phyloP scores from a whole-genome alignment of 2,329 filamentous ascomycete genomes.

The Trichoderma pleuroti region DNA sequence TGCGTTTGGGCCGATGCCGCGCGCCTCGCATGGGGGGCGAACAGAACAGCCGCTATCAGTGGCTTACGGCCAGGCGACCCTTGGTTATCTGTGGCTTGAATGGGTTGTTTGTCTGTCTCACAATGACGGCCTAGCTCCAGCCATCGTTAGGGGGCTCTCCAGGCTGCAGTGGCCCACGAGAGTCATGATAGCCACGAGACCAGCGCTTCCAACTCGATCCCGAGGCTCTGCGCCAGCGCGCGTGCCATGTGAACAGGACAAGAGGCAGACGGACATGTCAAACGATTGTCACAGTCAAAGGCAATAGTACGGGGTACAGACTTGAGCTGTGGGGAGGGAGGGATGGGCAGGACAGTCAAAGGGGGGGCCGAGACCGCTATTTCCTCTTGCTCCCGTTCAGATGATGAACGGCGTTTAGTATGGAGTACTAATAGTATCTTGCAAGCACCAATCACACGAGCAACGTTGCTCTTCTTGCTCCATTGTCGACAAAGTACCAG shows the following conservation, averaged over 20 bases:
- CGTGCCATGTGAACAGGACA: not conserved
- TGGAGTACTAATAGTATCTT: too few species aligned
- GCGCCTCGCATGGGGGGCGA: not conserved
- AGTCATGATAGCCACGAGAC: constrained; percentile 5
- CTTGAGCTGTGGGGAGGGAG: not conserved
- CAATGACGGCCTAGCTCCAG: not conserved
- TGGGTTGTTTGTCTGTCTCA: not conserved
- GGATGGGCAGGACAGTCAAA: not conserved
- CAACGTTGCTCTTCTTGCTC: not conserved
- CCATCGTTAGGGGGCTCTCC: not conserved
- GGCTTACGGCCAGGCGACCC: not conserved
- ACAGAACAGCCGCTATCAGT: constrained; percentile 1
- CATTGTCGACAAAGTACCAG: not conserved
- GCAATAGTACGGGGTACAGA: not conserved
- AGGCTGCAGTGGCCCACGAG: not conserved
- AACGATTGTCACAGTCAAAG: not conserved
- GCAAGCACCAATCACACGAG: not conserved
- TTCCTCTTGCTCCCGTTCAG: constrained; percentile 3
- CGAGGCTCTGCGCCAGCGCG: not conserved
- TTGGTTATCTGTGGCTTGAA: constrained; percentile 13
- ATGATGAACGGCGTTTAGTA: not conserved
- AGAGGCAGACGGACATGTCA: not conserved
- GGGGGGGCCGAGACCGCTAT: constrained; percentile 10
- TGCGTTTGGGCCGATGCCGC: not conserved
- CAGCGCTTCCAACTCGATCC: not conserved